These are phyloP conservation scores for Ascochyta koolunga DNA, from an alignment of 2,329 filamentous ascomycete species.

Conservation along the genomic window DNA sequence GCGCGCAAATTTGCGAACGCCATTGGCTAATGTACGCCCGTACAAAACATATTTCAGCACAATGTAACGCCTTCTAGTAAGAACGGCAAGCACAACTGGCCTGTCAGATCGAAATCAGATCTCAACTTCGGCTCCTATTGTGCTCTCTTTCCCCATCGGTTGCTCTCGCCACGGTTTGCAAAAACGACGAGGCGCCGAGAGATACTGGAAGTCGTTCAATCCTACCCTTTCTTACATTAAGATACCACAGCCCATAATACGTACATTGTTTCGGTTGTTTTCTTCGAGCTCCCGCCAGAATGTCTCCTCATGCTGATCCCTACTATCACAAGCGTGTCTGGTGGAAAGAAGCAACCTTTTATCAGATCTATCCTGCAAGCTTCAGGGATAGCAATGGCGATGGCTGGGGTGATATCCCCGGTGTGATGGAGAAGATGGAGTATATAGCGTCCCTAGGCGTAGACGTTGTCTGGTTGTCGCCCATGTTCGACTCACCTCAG, in stretches of 20 bases:
- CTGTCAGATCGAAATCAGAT: no score
- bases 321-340: constrained; percentile 41
- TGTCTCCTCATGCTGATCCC: constrained; percentile 34
- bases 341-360: constrained; percentile 56
- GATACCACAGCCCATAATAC: no score
- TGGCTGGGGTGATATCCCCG: constrained; percentile 66
- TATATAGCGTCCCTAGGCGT: constrained; percentile 63
- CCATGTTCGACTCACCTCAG: constrained; percentile 69
- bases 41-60: no score
- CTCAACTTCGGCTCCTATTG: no score
- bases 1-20: not conserved
- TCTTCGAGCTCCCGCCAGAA: constrained; percentile 2
- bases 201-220: no score
- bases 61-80: no score
- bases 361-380: constrained; percentile 53
- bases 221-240: no score
- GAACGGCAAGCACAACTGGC: no score
- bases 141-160: no score
- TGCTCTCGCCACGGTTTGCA: no score
- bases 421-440: constrained; percentile 67
- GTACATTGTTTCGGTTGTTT: no score
- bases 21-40: not conserved
- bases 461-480: constrained; percentile 71
- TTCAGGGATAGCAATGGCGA: constrained; percentile 62
- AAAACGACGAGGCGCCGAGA: no score